Evolutionary conservation across 2,329 filamentous ascomycete genomes (phyloP).

Genomic region (Chalara sp.): DNA sequence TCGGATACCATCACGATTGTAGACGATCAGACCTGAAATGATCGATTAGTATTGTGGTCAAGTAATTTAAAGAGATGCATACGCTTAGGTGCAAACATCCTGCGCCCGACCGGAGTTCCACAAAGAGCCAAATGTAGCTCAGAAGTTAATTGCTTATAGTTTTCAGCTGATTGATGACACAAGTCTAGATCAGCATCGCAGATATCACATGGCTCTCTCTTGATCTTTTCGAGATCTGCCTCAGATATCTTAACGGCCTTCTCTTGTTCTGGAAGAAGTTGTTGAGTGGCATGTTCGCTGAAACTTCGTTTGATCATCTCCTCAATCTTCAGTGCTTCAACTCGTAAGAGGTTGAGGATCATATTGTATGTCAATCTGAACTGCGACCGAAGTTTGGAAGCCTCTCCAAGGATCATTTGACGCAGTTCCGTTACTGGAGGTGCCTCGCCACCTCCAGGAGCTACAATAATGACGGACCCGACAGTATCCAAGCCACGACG

Average conservation of each 20-base stretch:
- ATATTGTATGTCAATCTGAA: slow-evolving; percentile 99
- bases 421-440: slow-evolving; percentile 77
- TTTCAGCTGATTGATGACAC: slow-evolving; percentile 76
- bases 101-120: slow-evolving; percentile 73
- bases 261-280: slow-evolving; percentile 88
- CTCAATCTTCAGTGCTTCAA: slow-evolving; percentile 96
- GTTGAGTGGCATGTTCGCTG: slow-evolving; percentile 95
- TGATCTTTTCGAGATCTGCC: slow-evolving; percentile 84
- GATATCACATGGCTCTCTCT: slow-evolving; percentile 72
- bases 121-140: slow-evolving; percentile 74
- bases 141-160: slow-evolving; percentile 70
- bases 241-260: slow-evolving; percentile 90
- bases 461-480: slow-evolving; percentile 90
- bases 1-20: slow-evolving; percentile 75
- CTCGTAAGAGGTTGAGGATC: slow-evolving; percentile 91
- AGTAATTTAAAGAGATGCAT: not conserved
- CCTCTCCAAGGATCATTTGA: slow-evolving; percentile 93
- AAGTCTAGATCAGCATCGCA: slow-evolving; percentile 76
- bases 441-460: slow-evolving; percentile 73
- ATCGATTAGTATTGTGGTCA: not conserved
- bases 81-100: slow-evolving; percentile 69
- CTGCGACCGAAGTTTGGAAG: slow-evolving; percentile 90
- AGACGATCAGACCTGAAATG: slow-evolving; percentile 57
- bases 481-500: slow-evolving; percentile 88
- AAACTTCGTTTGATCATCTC: slow-evolving; percentile 99